Base-by-base conservation (phyloP, 2,329 filamentous ascomycete genomes). In the Neoascochyta sp. region DNA sequence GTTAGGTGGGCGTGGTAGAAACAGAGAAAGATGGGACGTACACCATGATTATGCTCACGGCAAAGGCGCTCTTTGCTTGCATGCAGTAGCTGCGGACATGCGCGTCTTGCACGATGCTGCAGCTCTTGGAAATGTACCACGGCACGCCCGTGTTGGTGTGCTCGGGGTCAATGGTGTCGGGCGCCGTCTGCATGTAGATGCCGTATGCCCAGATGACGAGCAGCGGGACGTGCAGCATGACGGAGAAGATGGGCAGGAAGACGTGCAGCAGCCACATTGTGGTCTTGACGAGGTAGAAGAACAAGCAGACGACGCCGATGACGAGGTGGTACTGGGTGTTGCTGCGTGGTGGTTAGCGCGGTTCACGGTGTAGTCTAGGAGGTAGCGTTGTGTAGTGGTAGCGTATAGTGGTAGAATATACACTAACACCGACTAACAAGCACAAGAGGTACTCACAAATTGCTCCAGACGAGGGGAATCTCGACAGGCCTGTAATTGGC, bases 91-190 rank as follows among this genome's bases (percentile, higher is more conserved):
- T 53, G 32, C 71, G 64, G 26, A 74, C 68, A 16, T 74, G 72
- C 27, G 71, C 71, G 4, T 71, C 67, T 30, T 66, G 67, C 2
- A 80, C 79, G 20, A 81, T 70, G 30, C 63, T 68, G 64, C 85
- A 90, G 39, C 75, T 77, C 58, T 83, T 78, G 31, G 75, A 74
- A 47, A 89, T 76, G 59, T 88, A 89, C 85, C 85, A 90, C 5
- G 83, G 75, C 11, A 75, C 74, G 15, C 77, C 71, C 15, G 70
- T 69, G 49, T 80, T 79, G 4, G 74, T 74, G 49, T 80, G 74
- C 23, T 69, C 60, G 5, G 75, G 64, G 60, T 90, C 84, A 43
- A 75, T 76, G 52, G 81, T 76, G 63, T 90, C 85, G 16, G 82
- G 80, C 8, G 81, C 80, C 31, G 82, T 78, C 60, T 89, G 84